A percentile compares a stretch with the other conserved stretches of the same genome.
Conservation (phyloP, 106 monocot species). For the Acorus gramineus region DNA sequence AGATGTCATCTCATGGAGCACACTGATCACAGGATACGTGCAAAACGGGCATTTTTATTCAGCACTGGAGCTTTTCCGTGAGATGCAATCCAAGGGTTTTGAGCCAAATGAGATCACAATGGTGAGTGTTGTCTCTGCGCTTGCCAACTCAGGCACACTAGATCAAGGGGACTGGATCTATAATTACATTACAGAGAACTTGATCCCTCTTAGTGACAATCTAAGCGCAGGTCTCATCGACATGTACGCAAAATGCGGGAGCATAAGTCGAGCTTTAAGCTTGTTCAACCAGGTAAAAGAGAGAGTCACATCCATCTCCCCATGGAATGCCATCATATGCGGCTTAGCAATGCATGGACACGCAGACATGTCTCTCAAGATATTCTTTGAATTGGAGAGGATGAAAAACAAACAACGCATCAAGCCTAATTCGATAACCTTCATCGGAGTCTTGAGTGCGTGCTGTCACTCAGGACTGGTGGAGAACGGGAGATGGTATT, state of each 20-base stretch:
- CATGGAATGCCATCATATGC: slow-evolving; percentile 67
- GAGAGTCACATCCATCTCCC: slow-evolving; percentile 14
- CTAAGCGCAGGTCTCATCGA: slow-evolving; percentile 44
- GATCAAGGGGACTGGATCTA: slow-evolving; percentile 49
- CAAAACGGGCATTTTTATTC: slow-evolving; percentile 15
- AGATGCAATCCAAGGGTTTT: slow-evolving; percentile 26
- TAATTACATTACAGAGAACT: slow-evolving; percentile 21
- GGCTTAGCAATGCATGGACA: slow-evolving; percentile 55
- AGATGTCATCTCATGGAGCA: slow-evolving; percentile 72
- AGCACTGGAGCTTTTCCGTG: slow-evolving; percentile 37
- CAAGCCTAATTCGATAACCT: slow-evolving; percentile 63
- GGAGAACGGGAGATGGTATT: slow-evolving; percentile 23
- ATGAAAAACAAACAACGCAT: slow-evolving; percentile 4
- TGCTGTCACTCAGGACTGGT: slow-evolving; percentile 69
- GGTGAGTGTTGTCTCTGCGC: slow-evolving; percentile 37
- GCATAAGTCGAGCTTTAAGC: slow-evolving; percentile 20
- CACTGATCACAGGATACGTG: slow-evolving; percentile 51
- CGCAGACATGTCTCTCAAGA: slow-evolving; percentile 13
- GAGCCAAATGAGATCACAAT: slow-evolving; percentile 58
- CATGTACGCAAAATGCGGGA: slow-evolving; percentile 69
- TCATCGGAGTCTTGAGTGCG: slow-evolving; percentile 56
- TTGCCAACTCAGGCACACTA: slow-evolving; percentile 38
- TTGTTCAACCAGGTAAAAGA: slow-evolving; percentile 25
- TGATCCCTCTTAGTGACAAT: slow-evolving; percentile 39
- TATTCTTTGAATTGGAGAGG: slow-evolving; percentile 30